Evolutionary conservation across 116 monocot species (phyloP).

Genomic region (Phalaenopsis hybrid): DNA sequence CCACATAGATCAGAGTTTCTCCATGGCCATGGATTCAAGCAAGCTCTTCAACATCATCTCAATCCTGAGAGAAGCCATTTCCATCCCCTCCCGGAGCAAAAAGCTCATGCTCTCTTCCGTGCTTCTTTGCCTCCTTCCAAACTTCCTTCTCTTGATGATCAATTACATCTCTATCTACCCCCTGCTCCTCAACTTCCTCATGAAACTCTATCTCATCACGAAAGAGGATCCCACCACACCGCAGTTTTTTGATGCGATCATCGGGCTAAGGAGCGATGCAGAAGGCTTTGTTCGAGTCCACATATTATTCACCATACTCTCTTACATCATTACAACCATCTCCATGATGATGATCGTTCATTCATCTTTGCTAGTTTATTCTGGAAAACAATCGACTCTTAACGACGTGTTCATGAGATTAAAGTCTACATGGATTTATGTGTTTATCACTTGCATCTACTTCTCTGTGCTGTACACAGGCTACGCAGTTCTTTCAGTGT

Average conservation of each 20-base stretch:
- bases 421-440: not conserved
- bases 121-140: constrained; percentile 5
- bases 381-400: not conserved
- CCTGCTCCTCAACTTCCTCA: not conserved
- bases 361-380: not conserved
- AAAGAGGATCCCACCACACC: not conserved
- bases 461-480: not conserved
- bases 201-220: constrained; percentile 2
- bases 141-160: not conserved
- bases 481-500: not conserved
- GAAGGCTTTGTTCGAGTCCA: constrained; percentile 5
- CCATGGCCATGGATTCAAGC: not conserved
- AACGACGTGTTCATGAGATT: not conserved
- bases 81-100: constrained; percentile 10
- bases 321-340: not conserved
- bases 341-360: constrained; percentile 1
- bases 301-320: not conserved
- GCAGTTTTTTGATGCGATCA: not conserved
- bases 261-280: not conserved
- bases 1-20: not conserved
- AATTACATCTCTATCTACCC: constrained; percentile 8
- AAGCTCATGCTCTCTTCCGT: constrained; percentile 6
- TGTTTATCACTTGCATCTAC: not conserved
- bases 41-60: not conserved
- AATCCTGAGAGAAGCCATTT: constrained; percentile 13